phyloP scores from a whole-genome alignment of 768 basidiomycete species.

The Hydnum rufescens region DNA sequence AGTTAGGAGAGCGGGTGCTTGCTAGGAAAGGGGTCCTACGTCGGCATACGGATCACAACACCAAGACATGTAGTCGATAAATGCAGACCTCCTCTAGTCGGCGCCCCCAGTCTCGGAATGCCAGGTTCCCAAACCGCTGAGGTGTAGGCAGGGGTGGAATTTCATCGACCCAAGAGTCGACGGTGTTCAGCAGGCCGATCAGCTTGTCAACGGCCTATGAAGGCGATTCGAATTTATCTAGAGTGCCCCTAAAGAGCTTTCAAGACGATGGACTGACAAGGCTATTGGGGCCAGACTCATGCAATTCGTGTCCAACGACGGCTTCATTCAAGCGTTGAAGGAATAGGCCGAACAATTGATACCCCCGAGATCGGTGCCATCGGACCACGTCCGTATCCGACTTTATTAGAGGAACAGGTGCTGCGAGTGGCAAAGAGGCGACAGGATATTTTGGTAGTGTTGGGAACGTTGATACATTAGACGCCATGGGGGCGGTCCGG shows the following conservation, averaged over 20 bases:
- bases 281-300: constrained; percentile 1
- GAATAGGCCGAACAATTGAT: constrained; percentile 54
- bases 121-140: constrained; percentile 83
- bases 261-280: not conserved
- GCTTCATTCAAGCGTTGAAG: constrained; percentile 57
- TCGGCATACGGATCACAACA: constrained; percentile 1
- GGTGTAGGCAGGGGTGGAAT: constrained; percentile 55
- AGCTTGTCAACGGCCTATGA: constrained; percentile 22
- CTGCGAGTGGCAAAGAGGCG: constrained; percentile 7
- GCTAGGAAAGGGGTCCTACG: not conserved
- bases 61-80: not conserved
- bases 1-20: constrained; percentile 26
- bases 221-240: not conserved
- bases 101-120: constrained; percentile 69
- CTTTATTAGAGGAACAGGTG: constrained; percentile 25
- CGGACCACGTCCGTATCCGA: constrained; percentile 48
- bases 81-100: constrained; percentile 51
- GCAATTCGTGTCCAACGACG: constrained; percentile 42
- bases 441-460: not conserved
- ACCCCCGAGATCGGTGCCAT: constrained; percentile 60
- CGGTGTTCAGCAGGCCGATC: constrained; percentile 35
- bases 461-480: too few species aligned
- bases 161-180: constrained; percentile 60
- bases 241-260: not conserved
- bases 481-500: too few species aligned